A percentile compares a stretch with the other conserved stretches of the same genome.
Conservation (phyloP, 768 basidiomycete genomes). For the Boletales sp. region DNA sequence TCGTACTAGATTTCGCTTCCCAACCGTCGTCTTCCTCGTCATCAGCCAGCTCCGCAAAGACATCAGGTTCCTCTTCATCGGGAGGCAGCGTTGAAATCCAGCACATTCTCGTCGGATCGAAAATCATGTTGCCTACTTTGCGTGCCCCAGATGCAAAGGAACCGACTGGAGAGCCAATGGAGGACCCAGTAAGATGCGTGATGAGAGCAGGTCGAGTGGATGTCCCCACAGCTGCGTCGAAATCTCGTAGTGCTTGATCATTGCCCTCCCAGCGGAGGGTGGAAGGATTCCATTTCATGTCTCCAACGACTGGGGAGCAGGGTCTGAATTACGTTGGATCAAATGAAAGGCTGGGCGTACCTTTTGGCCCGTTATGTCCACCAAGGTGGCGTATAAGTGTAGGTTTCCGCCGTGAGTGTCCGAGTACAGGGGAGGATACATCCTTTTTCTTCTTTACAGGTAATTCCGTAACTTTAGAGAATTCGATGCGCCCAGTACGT, state of each 20-base stretch:
- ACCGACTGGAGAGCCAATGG: slow-evolving; percentile 73
- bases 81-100: slow-evolving; percentile 86
- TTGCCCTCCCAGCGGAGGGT: slow-evolving; percentile 97
- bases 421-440: slow-evolving; percentile 39
- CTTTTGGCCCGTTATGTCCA: slow-evolving; percentile 63
- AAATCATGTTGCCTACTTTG: slow-evolving; percentile 97
- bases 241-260: slow-evolving; percentile 85
- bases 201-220: slow-evolving; percentile 94
- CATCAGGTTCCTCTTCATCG: slow-evolving; percentile 92
- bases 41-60: slow-evolving; percentile 90
- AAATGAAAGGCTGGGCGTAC: slow-evolving; percentile 38
- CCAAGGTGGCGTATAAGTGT: slow-evolving; percentile 86
- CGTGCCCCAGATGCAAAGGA: slow-evolving; percentile 75
- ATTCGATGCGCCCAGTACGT: slow-evolving; percentile 56
- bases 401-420: slow-evolving; percentile 65
- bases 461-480: slow-evolving; percentile 39
- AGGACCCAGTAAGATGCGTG: slow-evolving; percentile 88
- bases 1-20: slow-evolving; percentile 76
- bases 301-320: slow-evolving; percentile 70
- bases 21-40: slow-evolving; percentile 77
- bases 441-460: slow-evolving; percentile 56
- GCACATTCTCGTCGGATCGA: slow-evolving; percentile 92
- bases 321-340: slow-evolving; percentile 11
- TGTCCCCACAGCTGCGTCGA: slow-evolving; percentile 75
- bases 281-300: slow-evolving; percentile 96